phyloP scores from a whole-genome alignment of 352 stramenopile genomes.

The Globisporangium nodosum region DNA sequence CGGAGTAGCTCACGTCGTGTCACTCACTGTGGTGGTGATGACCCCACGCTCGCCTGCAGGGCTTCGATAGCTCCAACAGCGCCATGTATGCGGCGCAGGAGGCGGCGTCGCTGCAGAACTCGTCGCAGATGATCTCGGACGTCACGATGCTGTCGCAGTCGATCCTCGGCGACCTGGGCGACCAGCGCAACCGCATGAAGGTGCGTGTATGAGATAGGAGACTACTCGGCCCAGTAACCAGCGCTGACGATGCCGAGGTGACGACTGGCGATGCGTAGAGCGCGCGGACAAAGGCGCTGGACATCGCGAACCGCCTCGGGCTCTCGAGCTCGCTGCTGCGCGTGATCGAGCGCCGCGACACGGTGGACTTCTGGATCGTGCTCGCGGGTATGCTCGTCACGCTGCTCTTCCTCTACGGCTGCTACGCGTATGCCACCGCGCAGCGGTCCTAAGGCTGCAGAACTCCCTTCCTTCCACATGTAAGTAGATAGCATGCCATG shows the following conservation, averaged over 20 bases:
- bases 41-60: slow-evolving; percentile 15
- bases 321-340: slow-evolving; percentile 78
- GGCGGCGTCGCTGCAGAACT: slow-evolving; percentile 70
- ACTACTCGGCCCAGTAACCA: not conserved
- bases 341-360: slow-evolving; percentile 78
- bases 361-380: slow-evolving; percentile 83
- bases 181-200: slow-evolving; percentile 67
- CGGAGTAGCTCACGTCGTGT: too few relatives aligned
- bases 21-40: too few relatives aligned
- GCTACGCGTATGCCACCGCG: slow-evolving; percentile 45
- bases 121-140: slow-evolving; percentile 78
- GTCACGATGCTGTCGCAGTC: slow-evolving; percentile 66
- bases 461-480: not conserved
- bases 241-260: slow-evolving; percentile 1
- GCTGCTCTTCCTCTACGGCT: slow-evolving; percentile 74
- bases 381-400: slow-evolving; percentile 78
- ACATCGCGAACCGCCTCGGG: slow-evolving; percentile 80
- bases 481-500: not conserved
- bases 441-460: not conserved
- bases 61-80: slow-evolving; percentile 60
- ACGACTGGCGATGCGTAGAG: slow-evolving; percentile 21
- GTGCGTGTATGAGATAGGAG: slow-evolving; percentile 12
- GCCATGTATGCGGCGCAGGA: slow-evolving; percentile 76
- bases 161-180: slow-evolving; percentile 65
- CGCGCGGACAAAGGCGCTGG: slow-evolving; percentile 70